These are phyloP conservation scores for Polyporus arcularius DNA, from an alignment of 768 basidiomycete species.

Conservation along the genomic window DNA sequence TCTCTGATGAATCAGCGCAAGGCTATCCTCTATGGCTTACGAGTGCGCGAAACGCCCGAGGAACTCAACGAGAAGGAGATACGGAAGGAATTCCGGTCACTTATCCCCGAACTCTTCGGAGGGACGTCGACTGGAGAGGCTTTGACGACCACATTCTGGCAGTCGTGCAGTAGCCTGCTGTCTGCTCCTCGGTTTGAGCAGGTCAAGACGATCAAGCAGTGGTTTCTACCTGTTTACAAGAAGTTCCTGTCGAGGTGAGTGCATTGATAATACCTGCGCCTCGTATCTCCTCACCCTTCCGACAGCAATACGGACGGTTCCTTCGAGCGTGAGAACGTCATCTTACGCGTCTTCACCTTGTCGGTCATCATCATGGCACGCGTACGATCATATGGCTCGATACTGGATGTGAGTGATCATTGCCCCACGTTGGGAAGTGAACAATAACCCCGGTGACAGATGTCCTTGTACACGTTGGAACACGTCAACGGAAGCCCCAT, in stretches of 20 bases:
- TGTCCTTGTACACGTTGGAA: constrained; percentile 47
- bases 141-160: constrained; percentile 24
- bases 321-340: constrained; percentile 15
- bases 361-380: constrained; percentile 60
- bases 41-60: constrained; percentile 70
- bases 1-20: constrained; percentile 70
- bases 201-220: constrained; percentile 65
- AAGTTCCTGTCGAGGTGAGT: constrained; percentile 48
- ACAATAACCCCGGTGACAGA: constrained; percentile 19
- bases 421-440: not conserved
- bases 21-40: constrained; percentile 66
- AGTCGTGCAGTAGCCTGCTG: constrained; percentile 48
- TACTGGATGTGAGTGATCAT: constrained; percentile 59
- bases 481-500: constrained; percentile 52
- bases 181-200: constrained; percentile 73
- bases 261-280: not conserved
- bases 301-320: constrained; percentile 6
- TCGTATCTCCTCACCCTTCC: not conserved
- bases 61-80: constrained; percentile 71
- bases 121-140: constrained; percentile 32
- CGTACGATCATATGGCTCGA: constrained; percentile 63
- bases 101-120: constrained; percentile 70
- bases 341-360: constrained; percentile 59
- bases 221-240: constrained; percentile 72
- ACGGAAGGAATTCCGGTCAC: constrained; percentile 62